Evolutionary conservation across 305 asterid species (phyloP).

Genomic region (Solanum hybrid): DNA sequence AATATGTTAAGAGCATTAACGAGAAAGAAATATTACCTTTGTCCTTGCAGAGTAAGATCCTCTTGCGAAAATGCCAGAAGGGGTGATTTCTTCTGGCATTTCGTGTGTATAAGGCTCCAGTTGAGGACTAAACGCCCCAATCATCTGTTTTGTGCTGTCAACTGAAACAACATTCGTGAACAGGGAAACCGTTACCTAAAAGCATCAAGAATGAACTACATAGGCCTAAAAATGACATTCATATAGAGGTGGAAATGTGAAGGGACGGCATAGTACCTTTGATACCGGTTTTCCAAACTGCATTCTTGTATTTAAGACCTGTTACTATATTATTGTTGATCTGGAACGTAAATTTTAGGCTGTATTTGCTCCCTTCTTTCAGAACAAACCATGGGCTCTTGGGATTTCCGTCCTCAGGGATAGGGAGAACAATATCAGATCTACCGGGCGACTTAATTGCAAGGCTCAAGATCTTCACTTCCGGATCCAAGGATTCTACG

Average conservation of each 20-base stretch:
- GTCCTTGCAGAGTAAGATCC: constrained; percentile 69
- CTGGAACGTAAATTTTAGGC: constrained; percentile 68
- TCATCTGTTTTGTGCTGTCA: constrained; percentile 63
- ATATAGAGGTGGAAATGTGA: background rate
- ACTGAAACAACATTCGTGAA: constrained; percentile 21
- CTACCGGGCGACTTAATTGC: constrained; percentile 72
- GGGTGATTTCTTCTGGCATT: constrained; percentile 71
- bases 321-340: constrained; percentile 89
- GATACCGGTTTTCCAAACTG: constrained; percentile 83
- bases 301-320: constrained; percentile 83
- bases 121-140: constrained; percentile 78
- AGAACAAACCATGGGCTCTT: constrained; percentile 75
- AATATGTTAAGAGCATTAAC: background rate
- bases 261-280: constrained; percentile 24
- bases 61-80: constrained; percentile 70
- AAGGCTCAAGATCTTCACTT: constrained; percentile 76
- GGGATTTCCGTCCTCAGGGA: constrained; percentile 76
- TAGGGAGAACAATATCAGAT: constrained; percentile 62
- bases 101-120: constrained; percentile 56
- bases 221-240: background rate
- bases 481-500: constrained; percentile 81
- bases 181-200: background rate
- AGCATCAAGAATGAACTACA: background rate
- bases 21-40: constrained; percentile 27
- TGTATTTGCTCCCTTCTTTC: constrained; percentile 89